Percentiles rank a stretch among this genome's conserved stretches.
Conservation (phyloP, 2,329 filamentous ascomycete genomes). For the Fusarium beomiforme region DNA sequence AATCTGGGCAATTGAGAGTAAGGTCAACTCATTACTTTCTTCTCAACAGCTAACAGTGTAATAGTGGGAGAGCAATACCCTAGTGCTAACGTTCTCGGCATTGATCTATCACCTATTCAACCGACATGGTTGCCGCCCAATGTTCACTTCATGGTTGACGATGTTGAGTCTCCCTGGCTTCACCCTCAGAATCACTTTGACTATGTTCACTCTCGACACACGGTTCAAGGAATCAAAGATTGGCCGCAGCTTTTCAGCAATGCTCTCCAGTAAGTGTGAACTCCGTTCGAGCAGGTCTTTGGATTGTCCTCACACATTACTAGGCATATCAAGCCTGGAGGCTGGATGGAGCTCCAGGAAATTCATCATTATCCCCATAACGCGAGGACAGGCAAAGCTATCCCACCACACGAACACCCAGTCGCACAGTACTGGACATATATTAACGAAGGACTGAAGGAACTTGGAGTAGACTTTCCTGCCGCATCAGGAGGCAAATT, state of each 20-base stretch:
- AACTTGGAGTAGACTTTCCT: conserved; percentile 59
- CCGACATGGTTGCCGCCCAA: conserved; percentile 65
- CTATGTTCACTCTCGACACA: conserved; percentile 68
- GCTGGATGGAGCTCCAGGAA: conserved; percentile 66
- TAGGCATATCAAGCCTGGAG: conserved; percentile 63
- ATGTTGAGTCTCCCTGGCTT: conserved; percentile 66
- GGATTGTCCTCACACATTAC: not conserved
- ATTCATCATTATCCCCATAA: conserved; percentile 61
- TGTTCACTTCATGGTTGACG: conserved; percentile 65
- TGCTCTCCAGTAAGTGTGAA: conserved; percentile 31
- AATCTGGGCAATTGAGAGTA: conserved; percentile 67
- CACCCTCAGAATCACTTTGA: conserved; percentile 65
- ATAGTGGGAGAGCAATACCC: conserved; percentile 59
- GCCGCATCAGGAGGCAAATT: conserved; percentile 54
- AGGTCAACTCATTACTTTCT: conserved; percentile 11
- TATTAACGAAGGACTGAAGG: conserved; percentile 55
- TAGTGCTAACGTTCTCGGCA: conserved; percentile 55
- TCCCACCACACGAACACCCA: conserved; percentile 51
- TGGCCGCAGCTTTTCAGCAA: conserved; percentile 61
- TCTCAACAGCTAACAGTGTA: conserved; percentile 13
- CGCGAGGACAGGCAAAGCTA: conserved; percentile 51
- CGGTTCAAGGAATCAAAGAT: conserved; percentile 65
- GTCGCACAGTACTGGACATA: conserved; percentile 59
- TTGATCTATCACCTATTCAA: conserved; percentile 61
- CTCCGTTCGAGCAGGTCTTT: not conserved